These are phyloP conservation scores for Ophiocordyceps camponoti-floridani DNA, from an alignment of 2,329 filamentous ascomycete genomes.

Conservation along the genomic window DNA sequence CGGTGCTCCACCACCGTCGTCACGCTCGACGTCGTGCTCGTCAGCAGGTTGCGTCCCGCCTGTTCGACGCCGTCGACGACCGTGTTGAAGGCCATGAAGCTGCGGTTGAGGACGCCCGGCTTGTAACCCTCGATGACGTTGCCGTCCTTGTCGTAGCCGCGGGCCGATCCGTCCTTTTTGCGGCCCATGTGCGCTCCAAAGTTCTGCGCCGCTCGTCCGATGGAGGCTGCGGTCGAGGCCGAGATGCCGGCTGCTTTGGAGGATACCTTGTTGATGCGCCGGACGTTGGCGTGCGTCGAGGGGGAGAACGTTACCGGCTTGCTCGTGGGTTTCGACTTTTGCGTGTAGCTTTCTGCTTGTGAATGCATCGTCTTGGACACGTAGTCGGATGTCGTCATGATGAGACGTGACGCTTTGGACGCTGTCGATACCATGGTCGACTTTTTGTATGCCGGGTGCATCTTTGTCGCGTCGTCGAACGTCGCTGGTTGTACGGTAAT, in stretches of 20 bases:
- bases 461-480: conserved; percentile 39
- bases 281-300: conserved; percentile 65
- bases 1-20: conserved; percentile 76
- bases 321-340: conserved; percentile 56
- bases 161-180: conserved; percentile 31
- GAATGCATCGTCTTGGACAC: conserved; percentile 60
- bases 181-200: conserved; percentile 54
- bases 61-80: conserved; percentile 88
- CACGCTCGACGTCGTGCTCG: conserved; percentile 58
- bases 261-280: conserved; percentile 80
- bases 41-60: conserved; percentile 61
- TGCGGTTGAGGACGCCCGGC: conserved; percentile 87
- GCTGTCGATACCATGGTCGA: conserved; percentile 77
- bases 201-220: conserved; percentile 75
- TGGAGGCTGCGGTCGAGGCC: conserved; percentile 70
- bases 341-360: conserved; percentile 65
- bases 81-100: conserved; percentile 88
- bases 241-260: conserved; percentile 62
- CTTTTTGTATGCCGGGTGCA: conserved; percentile 83
- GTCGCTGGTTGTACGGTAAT: conserved; percentile 49
- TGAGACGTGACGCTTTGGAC: conserved; percentile 71
- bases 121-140: conserved; percentile 52
- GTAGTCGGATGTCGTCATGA: conserved; percentile 72
- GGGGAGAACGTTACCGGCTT: conserved; percentile 82
- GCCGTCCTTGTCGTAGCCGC: conserved; percentile 53